Base-by-base conservation (phyloP, 352 stramenopile genomes). In the Phytopythium cucurbitacearum region DNA sequence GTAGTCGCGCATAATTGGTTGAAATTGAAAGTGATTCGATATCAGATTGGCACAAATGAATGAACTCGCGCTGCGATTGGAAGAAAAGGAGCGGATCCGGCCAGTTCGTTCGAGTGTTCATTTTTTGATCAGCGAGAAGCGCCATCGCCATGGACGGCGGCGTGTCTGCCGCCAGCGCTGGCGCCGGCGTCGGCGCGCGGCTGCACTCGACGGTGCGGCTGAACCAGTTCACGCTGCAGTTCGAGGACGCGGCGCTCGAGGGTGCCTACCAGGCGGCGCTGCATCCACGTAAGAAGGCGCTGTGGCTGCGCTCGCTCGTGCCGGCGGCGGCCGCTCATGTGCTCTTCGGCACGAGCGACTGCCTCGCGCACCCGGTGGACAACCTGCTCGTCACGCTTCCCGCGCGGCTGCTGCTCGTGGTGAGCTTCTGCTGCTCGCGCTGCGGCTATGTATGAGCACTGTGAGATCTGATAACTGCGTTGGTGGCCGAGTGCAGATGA, bases 221-320 rank as follows among this genome's bases (percentile, higher is more conserved):
- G 15, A 89, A 91, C 64, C 74, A 87, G 56, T 91, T 86, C 64
- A 81, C 83, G 51, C 80, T 93, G 36, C 69, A 83, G 56, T 93
- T 91, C 51, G 73, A 93, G 48, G 80, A 91, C 59, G 48, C 51
- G n/a, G 56, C 61, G 36, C 75, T 93, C 32, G 83, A 93, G 52
- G 53, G 54, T 11, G 66, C 69, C 42, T 93, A 91, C 58, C 65
- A 85, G 45, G 78, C 83, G 28, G 71, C 63, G 49, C 69, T 74
- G 7, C 78, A 93, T 57, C 71, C 59, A 21, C 82, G 82, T 54
- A 91, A 93, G 73, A 93, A 91, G 63, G 78, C 72, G 60, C 71
- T 93, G 7, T 93, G 82, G 82, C 59, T 93, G 60, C 78, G 82
- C 52, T 89, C 77, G 59, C 65, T 93, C n/a, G 62, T 90, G 37